Percentiles rank a stretch among this genome's conserved stretches.
phyloP scores from a whole-genome alignment of 441 rosid genomes.

The Capsella rubella region DNA sequence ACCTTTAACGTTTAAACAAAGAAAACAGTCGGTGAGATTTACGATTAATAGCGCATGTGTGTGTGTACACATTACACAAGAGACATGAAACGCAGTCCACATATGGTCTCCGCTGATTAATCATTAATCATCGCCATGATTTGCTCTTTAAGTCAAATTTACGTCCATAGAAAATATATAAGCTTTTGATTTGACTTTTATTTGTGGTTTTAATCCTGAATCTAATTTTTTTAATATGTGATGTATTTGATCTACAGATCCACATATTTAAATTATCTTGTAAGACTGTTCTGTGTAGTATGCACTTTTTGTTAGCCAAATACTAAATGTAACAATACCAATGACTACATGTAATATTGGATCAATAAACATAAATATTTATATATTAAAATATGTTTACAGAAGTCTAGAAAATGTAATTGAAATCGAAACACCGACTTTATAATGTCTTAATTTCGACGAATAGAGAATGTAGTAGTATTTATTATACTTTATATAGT shows the following conservation, averaged over 20 bases:
- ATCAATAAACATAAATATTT: neutral
- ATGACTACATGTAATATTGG: neutral
- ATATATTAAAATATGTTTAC: neutral
- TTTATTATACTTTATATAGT: neutral
- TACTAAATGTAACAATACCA: neutral
- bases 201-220: neutral
- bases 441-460: conserved; percentile 1
- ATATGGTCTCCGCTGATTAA: conserved; percentile 29
- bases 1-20: conserved; percentile 15
- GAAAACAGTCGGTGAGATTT: conserved; percentile 20
- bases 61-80: neutral
- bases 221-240: neutral
- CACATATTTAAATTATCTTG: neutral
- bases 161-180: neutral
- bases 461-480: neutral
- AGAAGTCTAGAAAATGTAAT: neutral
- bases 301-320: neutral
- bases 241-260: neutral
- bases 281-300: neutral
- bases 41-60: conserved; percentile 37
- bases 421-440: conserved; percentile 10
- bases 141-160: neutral
- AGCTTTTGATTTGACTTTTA: neutral
- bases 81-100: conserved; percentile 11
- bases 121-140: conserved; percentile 9